phyloP scores from a whole-genome alignment of 83 land plant genomes.

The Diphasiastrum complanatum region DNA sequence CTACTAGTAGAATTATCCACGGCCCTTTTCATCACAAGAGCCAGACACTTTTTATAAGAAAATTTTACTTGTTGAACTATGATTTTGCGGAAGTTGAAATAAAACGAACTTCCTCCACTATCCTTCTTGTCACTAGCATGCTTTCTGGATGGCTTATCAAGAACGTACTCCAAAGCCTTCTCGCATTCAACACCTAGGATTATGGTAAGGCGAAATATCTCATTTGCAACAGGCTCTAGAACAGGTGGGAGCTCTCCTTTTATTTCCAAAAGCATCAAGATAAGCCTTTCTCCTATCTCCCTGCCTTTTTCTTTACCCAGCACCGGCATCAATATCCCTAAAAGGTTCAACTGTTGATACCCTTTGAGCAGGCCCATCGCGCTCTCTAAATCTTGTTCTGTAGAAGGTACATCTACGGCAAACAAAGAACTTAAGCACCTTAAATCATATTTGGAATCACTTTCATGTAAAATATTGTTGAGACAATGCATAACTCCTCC shows the following conservation, averaged over 20 bases:
- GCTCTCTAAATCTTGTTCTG: slow-evolving; percentile 8
- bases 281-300: slow-evolving; percentile 21
- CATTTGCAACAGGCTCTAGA: slow-evolving; percentile 27
- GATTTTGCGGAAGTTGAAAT: slow-evolving; percentile 34
- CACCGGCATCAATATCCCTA: slow-evolving; percentile 30
- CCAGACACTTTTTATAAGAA: slow-evolving; percentile 30
- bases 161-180: slow-evolving; percentile 23
- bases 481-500: slow-evolving; percentile 22
- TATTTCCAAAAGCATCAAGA: slow-evolving; percentile 22
- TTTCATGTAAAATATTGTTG: slow-evolving; percentile 7
- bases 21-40: slow-evolving; percentile 25
- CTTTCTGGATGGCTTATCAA: slow-evolving; percentile 14
- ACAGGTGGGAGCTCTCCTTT: slow-evolving; percentile 21
- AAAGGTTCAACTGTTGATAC: slow-evolving; percentile 31
- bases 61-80: slow-evolving; percentile 45
- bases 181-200: slow-evolving; percentile 28
- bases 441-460: slow-evolving; percentile 16
- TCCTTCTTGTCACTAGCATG: neutral
- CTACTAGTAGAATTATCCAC: slow-evolving; percentile 26
- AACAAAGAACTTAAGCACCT: slow-evolving; percentile 2
- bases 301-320: slow-evolving; percentile 26
- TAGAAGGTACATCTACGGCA: neutral
- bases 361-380: slow-evolving; percentile 34
- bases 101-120: slow-evolving; percentile 31
- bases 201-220: slow-evolving; percentile 29